Percentiles rank a stretch among this genome's conserved stretches.
Conservation (phyloP, 1,284 basidiomycete genomes). For the Pholiota adiposa region DNA sequence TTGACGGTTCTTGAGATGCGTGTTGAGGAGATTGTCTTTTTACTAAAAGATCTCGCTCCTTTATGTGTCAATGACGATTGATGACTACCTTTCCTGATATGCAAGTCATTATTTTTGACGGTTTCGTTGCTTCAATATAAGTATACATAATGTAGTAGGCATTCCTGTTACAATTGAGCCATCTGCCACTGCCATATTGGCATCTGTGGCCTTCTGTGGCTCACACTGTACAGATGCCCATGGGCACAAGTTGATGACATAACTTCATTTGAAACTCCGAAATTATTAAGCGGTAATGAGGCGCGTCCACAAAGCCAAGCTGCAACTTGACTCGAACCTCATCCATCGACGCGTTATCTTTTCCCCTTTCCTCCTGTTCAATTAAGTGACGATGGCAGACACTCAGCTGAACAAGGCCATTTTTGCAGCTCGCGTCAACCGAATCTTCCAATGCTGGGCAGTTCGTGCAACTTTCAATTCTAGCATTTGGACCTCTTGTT, state of each 20-base stretch:
- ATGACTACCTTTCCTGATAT: background rate
- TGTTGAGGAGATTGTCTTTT: constrained; percentile 84
- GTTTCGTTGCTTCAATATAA: too few species aligned
- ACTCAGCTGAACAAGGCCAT: constrained; percentile 61
- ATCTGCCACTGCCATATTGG: too few species aligned
- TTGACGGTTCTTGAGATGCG: constrained; percentile 78
- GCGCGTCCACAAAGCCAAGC: constrained; percentile 10
- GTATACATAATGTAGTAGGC: too few species aligned
- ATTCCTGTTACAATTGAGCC: too few species aligned
- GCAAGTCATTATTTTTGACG: too few species aligned
- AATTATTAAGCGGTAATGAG: constrained; percentile 10
- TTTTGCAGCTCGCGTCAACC: constrained; percentile 71
- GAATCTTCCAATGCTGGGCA: constrained; percentile 75
- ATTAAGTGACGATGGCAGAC: constrained; percentile 34
- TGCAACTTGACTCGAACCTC: constrained; percentile 13
- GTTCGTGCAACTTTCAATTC: constrained; percentile 49
- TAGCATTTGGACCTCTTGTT: constrained; percentile 13
- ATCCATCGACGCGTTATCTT: constrained; percentile 34
- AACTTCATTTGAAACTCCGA: constrained; percentile 32
- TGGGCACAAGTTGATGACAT: background rate
- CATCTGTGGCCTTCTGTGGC: too few species aligned
- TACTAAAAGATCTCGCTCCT: constrained; percentile 73
- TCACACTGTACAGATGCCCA: too few species aligned
- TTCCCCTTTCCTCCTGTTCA: constrained; percentile 11
- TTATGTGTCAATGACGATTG: constrained; percentile 42